phyloP scores from a whole-genome alignment of 805 yeast species.

The Nakazawaea pomicola region DNA sequence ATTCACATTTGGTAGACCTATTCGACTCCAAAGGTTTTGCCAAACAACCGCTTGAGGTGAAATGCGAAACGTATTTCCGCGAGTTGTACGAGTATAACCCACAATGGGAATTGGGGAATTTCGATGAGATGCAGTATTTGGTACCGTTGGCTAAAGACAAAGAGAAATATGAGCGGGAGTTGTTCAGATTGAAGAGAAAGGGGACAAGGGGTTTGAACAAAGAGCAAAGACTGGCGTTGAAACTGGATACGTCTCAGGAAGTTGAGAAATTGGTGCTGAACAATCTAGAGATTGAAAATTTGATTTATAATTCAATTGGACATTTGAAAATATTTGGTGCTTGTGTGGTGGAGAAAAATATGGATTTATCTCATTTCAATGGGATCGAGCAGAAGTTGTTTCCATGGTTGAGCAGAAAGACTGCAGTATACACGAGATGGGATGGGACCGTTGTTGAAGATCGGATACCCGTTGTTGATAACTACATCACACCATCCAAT shows the following conservation, averaged over 20 bases:
- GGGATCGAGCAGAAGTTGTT: constrained; percentile 20
- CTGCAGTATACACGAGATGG: constrained; percentile 12
- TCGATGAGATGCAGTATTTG: constrained; percentile 2
- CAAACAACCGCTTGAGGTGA: constrained; percentile 23
- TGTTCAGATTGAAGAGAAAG: not conserved
- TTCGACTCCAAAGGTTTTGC: constrained; percentile 18
- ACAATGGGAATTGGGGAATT: constrained; percentile 32
- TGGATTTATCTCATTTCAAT: constrained; percentile 9
- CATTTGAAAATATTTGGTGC: constrained; percentile 27
- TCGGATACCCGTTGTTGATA: constrained; percentile 1
- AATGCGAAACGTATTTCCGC: constrained; percentile 43
- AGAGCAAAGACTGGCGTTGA: constrained; percentile 1
- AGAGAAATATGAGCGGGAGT: constrained; percentile 3
- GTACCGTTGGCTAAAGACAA: constrained; percentile 3
- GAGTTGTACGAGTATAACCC: constrained; percentile 32
- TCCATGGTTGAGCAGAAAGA: constrained; percentile 22
- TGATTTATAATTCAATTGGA: constrained; percentile 29
- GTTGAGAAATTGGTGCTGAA: constrained; percentile 19
- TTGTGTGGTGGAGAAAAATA: constrained; percentile 22
- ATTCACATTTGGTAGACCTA: constrained; percentile 10
- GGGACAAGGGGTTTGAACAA: not conserved
- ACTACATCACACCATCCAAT: too few species aligned
- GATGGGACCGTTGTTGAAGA: constrained; percentile 7
- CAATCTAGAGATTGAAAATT: constrained; percentile 18
- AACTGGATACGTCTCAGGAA: not conserved